Conservation (phyloP, 106 monocot genomes). For the Triglochin maritima region DNA sequence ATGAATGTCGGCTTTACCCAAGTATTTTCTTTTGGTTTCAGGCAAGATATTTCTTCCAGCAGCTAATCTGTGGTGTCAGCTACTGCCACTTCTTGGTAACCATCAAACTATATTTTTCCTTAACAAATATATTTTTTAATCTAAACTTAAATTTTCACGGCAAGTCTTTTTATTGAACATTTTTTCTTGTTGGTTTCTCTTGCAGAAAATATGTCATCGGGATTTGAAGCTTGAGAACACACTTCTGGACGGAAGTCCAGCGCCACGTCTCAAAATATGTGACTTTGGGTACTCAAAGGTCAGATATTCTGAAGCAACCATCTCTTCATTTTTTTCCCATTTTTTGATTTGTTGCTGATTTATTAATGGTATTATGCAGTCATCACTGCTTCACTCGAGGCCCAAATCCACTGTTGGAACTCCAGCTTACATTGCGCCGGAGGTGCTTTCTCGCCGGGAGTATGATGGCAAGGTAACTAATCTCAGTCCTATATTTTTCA, state of each 20-base stretch:
- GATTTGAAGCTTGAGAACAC: slow-evolving; percentile 94
- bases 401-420: slow-evolving; percentile 83
- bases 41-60: slow-evolving; percentile 99
- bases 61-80: slow-evolving; percentile 88
- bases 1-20: background rate
- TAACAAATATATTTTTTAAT: background rate
- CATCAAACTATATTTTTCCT: background rate
- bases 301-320: background rate
- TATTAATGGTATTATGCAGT: slow-evolving; percentile 26
- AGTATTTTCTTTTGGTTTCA: slow-evolving; percentile 10
- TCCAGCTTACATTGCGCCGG: slow-evolving; percentile 86
- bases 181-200: background rate
- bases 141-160: background rate
- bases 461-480: slow-evolving; percentile 71
- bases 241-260: slow-evolving; percentile 74
- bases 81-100: slow-evolving; percentile 81
- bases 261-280: slow-evolving; percentile 82
- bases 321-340: background rate
- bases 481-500: background rate
- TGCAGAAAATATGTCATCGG: slow-evolving; percentile 72
- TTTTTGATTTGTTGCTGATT: background rate
- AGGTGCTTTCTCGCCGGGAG: slow-evolving; percentile 57
- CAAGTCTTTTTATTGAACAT: background rate
- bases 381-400: slow-evolving; percentile 59
- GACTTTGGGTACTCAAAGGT: slow-evolving; percentile 96